phyloP scores from a whole-genome alignment of 768 basidiomycete genomes.

The Pholiota microspora region DNA sequence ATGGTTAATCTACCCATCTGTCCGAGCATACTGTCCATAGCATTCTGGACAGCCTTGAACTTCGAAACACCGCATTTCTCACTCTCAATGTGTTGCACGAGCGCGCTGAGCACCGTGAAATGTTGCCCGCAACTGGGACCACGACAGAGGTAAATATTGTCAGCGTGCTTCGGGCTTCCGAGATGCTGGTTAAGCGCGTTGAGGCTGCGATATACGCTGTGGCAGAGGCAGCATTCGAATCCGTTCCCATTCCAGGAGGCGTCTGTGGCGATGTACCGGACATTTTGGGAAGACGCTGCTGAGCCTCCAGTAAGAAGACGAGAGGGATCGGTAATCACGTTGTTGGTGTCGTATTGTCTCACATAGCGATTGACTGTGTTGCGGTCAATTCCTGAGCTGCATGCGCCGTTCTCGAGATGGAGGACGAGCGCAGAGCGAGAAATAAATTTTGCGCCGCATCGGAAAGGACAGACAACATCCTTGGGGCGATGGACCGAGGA shows the following conservation, averaged over 20 bases:
- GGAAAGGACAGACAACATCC: constrained; percentile 33
- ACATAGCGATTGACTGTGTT: constrained; percentile 41
- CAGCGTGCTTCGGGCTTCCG: constrained; percentile 56
- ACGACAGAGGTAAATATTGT: constrained; percentile 56
- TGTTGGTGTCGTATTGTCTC: constrained; percentile 38
- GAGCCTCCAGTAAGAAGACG: constrained; percentile 42
- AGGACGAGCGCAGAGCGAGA: constrained; percentile 53
- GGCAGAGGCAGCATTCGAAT: constrained; percentile 69
- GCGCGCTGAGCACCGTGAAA: constrained; percentile 53
- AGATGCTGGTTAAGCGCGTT: constrained; percentile 58
- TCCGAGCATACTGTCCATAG: constrained; percentile 21
- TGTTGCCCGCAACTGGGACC: constrained; percentile 35
- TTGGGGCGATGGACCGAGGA: constrained; percentile 49
- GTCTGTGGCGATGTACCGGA: constrained; percentile 29
- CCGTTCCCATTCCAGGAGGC: constrained; percentile 42
- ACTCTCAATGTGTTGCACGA: constrained; percentile 68
- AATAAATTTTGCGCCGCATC: constrained; percentile 48
- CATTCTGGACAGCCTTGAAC: constrained; percentile 37
- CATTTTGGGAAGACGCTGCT: constrained; percentile 8
- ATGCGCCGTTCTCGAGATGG: constrained; percentile 63
- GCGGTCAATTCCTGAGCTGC: constrained; percentile 45
- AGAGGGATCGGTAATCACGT: constrained; percentile 54
- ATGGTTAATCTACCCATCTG: constrained; percentile 19
- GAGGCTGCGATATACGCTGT: constrained; percentile 38
- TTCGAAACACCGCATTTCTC: constrained; percentile 52